Percentiles rank a stretch among this genome's conserved stretches.
phyloP scores from a whole-genome alignment of 2,329 filamentous ascomycete species.

The Neonectria coccinea region DNA sequence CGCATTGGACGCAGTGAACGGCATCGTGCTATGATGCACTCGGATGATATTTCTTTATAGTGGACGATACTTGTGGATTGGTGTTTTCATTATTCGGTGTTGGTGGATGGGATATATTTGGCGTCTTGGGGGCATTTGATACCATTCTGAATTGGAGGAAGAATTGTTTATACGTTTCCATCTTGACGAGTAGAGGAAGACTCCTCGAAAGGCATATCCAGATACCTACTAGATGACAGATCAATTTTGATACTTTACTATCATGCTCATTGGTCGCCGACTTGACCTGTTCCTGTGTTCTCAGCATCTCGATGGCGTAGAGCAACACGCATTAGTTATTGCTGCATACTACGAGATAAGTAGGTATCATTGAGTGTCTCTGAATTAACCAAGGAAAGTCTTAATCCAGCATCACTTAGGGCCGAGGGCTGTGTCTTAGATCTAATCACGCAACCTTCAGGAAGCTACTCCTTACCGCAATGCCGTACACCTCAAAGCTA shows the following conservation, averaged over 20 bases:
- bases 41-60: slow-evolving; percentile 8
- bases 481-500: too few relatives aligned
- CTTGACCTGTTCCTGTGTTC: background rate
- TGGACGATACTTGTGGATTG: slow-evolving; percentile 1
- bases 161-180: slow-evolving; percentile 34
- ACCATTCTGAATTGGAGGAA: slow-evolving; percentile 43
- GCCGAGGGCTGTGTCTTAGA: background rate
- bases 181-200: slow-evolving; percentile 33
- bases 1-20: slow-evolving; percentile 70
- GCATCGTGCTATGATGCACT: slow-evolving; percentile 58
- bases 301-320: background rate
- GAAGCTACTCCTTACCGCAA: background rate
- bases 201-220: slow-evolving; percentile 21
- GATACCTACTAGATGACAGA: slow-evolving; percentile 10
- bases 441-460: background rate
- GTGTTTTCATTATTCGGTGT: slow-evolving; percentile 35
- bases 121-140: slow-evolving; percentile 44
- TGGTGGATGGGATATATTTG: slow-evolving; percentile 31
- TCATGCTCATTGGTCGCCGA: background rate
- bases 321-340: background rate
- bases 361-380: background rate
- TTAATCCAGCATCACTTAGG: background rate
- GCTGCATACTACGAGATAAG: background rate
- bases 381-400: too few relatives aligned
- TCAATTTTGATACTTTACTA: slow-evolving; percentile 4